phyloP scores from a whole-genome alignment of 2,329 filamentous ascomycete genomes.

The Penicillium sp. region DNA sequence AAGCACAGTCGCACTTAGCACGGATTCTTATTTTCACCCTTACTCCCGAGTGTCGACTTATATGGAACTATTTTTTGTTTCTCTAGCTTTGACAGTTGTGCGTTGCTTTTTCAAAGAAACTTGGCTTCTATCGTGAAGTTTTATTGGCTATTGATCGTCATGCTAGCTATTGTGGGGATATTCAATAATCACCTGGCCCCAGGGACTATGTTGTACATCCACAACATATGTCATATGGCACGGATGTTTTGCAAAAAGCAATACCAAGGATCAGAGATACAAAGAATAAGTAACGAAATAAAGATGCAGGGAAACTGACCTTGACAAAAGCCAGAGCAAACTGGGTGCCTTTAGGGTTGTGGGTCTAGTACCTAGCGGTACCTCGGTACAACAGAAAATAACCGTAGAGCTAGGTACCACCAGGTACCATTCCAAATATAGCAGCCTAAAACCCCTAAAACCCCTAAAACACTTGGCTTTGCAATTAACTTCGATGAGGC shows the following conservation, averaged over 20 bases:
- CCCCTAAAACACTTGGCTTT: slow-evolving; percentile 24
- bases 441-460: background rate
- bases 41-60: background rate
- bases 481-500: slow-evolving; percentile 9
- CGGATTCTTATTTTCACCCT: background rate
- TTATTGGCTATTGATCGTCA: background rate
- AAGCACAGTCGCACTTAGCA: background rate
- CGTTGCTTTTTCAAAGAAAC: background rate
- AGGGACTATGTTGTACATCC: background rate
- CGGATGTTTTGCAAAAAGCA: no score
- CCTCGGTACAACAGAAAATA: background rate
- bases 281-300: no score
- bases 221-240: background rate
- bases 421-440: slow-evolving; percentile 10
- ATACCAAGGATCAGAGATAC: no score
- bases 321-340: background rate
- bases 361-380: background rate
- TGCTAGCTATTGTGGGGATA: background rate
- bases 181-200: background rate
- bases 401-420: background rate
- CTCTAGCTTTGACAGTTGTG: background rate
- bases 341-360: background rate
- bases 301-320: background rate
- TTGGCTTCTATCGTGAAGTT: background rate
- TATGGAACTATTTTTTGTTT: background rate